phyloP scores from a whole-genome alignment of 352 stramenopile genomes.

The Pythium catenulatum region DNA sequence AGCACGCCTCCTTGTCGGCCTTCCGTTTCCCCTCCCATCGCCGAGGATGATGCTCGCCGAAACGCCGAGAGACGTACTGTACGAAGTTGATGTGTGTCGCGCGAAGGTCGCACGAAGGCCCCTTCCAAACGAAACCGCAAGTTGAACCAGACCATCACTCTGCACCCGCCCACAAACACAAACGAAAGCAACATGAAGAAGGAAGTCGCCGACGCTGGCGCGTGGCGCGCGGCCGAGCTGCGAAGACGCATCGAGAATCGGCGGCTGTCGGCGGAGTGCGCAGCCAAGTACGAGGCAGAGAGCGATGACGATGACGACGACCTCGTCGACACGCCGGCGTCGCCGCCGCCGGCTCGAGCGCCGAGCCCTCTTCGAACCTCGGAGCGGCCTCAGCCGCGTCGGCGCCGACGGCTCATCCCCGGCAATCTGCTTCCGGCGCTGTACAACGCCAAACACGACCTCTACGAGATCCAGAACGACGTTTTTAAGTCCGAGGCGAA shows the following conservation, averaged over 20 bases:
- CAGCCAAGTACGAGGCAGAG: slow-evolving; percentile 19
- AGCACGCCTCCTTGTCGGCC: background rate
- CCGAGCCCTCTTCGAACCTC: background rate
- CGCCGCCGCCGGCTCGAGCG: background rate
- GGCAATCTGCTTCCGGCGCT: slow-evolving; percentile 68
- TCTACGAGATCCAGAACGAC: slow-evolving; percentile 73
- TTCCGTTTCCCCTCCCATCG: slow-evolving; percentile 54
- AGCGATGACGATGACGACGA: slow-evolving; percentile 9
- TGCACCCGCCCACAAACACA: too few relatives aligned
- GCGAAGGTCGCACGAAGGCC: slow-evolving; percentile 66
- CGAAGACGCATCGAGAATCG: slow-evolving; percentile 71
- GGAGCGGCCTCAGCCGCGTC: background rate
- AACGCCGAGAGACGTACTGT: too few relatives aligned
- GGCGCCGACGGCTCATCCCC: background rate
- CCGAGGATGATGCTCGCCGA: slow-evolving; percentile 18
- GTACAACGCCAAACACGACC: slow-evolving; percentile 65
- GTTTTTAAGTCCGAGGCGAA: slow-evolving; percentile 74
- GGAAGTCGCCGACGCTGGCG: background rate
- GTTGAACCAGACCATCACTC: slow-evolving; percentile 40
- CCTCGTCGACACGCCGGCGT: background rate
- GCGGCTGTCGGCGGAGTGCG: slow-evolving; percentile 4
- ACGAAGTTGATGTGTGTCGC: slow-evolving; percentile 32
- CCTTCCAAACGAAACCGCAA: slow-evolving; percentile 35
- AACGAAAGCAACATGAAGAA: background rate
- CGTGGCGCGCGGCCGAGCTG: slow-evolving; percentile 73